Evolutionary conservation across 306 rosid species (phyloP), one percentile per base, ranked within the genome.

Genomic region (Aeschynomene evenia): DNA sequence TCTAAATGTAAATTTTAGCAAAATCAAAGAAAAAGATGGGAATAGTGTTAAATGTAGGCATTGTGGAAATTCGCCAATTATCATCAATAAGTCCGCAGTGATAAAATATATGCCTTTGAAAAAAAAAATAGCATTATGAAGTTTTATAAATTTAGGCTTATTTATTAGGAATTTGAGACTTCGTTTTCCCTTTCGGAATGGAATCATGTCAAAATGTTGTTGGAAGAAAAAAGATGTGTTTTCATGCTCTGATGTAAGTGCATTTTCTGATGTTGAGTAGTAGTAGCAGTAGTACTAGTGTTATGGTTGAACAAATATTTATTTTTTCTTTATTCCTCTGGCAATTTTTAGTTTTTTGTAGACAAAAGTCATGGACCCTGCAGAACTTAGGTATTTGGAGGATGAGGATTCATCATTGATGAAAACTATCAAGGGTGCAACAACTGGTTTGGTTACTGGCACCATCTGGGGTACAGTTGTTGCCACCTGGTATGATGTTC

Each of bases 401-500:
- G 96, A 94, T 37, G 96, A 94, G 9, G 95, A 91, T 80, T 65
- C 86, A 2, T 66, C 95, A 36, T 11, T 65, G 14, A 78, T 81
- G 91, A 94, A 91, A 83, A 88, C 92, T 46, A 29, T 85, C 13
- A 91, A 91, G 85, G 99, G 96, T 58, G 95, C 99, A 13, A 91
- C 96, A 0, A 84, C 80, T 20, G 99, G 99, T 70, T 85, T 94
- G 23, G 88, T 81, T 66, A 15, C 96, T 18, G 99, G 97, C 45
- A 87, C 95, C 18, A 74, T 94, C 66, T 94, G 87, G 81, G 99
- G 99, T 39, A 85, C 99, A 71, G 64, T 87, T 13, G 97, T 79
- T 69, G 99, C 97, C 29, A 87, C 95, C 56, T 94, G 99, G 99
- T 43, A 84, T 24, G 99, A 94, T 66, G 96, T 94, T 65, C 97